Evolutionary conservation across 2,329 filamentous ascomycete species (phyloP), one percentile per base, ranked within the genome.

Genomic region (Neurospora sp.): DNA sequence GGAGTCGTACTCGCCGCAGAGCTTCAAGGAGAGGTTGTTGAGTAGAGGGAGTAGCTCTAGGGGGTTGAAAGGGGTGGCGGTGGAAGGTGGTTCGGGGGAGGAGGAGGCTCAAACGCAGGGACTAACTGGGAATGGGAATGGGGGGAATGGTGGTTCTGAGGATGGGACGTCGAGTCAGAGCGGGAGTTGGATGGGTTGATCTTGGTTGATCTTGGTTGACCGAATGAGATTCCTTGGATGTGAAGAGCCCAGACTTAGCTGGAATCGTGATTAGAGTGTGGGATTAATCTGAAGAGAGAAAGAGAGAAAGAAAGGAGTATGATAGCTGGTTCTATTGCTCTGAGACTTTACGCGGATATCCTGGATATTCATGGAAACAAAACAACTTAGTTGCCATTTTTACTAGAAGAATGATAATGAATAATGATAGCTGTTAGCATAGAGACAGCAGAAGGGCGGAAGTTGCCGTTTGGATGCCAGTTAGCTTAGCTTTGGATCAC

Each of bases 1-100:
- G 68, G 57, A 62, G 68, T 40, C 66, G 6, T 75, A 73, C 65
- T 75, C 74, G 46, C 74, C 74, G 4, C 72, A 74, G 52, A 74
- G 72, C n/a, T 75, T 75, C 11, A 74, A 73, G 38, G 71, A 74
- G 70, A 67, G 74, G 70, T 66, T 74, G 15, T 57, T 74, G 71
- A 73, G 71, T 85, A 1, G 52, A 1, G 46, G 46, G 46, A 28
- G 19, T 15, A 28, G 5, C 0, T 28, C 19, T 62, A 62, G 28
- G 28, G 28, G 28, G 8, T 4, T 62, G 62, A 70, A 70, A 37
- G 65, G 43, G 6, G 1, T 62, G n/a, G 10, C 12, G 8, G 41
- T 62, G 38, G 41, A 71, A 43, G 33, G 36, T 70, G 40, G 39
- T 66, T 62, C 57, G 40, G 39, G 70, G 57, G 33, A 69, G 37